Evolutionary conservation across 1,284 basidiomycete species (phyloP).

Genomic region (Ustilago vetiveriae): DNA sequence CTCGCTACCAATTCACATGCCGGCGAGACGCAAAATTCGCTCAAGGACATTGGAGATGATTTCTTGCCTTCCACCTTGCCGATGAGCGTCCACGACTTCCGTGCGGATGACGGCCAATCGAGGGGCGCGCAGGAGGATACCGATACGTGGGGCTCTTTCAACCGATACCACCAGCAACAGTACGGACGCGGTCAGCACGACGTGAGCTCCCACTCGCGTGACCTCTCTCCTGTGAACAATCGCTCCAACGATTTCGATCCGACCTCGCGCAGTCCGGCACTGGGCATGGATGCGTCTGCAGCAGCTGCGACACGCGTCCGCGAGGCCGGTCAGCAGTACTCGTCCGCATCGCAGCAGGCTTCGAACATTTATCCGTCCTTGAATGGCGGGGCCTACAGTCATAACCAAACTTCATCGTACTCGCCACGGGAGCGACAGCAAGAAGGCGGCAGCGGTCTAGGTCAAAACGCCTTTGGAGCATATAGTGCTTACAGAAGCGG

Average conservation of each 20-base stretch:
- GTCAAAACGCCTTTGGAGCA: slow-evolving; percentile 29
- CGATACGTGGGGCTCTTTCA: slow-evolving; percentile 28
- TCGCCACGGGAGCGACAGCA: slow-evolving; percentile 46
- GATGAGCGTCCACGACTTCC: slow-evolving; percentile 55
- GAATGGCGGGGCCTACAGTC: slow-evolving; percentile 27
- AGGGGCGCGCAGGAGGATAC: slow-evolving; percentile 11
- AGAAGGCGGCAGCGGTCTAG: slow-evolving; percentile 17
- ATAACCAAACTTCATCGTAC: slow-evolving; percentile 16
- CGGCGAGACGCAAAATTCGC: slow-evolving; percentile 54
- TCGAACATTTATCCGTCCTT: slow-evolving; percentile 27
- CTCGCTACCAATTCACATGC: slow-evolving; percentile 45
- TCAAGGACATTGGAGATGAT: slow-evolving; percentile 56
- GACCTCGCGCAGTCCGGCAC: slow-evolving; percentile 38
- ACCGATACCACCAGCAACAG: slow-evolving; percentile 37
- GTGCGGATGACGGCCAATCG: slow-evolving; percentile 23
- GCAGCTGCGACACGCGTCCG: slow-evolving; percentile 25
- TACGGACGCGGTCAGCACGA: slow-evolving; percentile 24
- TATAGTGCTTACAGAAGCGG: slow-evolving; percentile 36
- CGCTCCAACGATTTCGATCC: slow-evolving; percentile 43
- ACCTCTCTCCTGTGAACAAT: slow-evolving; percentile 30
- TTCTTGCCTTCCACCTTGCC: slow-evolving; percentile 52
- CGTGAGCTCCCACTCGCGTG: slow-evolving; percentile 19
- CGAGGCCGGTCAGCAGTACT: slow-evolving; percentile 28
- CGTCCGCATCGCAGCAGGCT: slow-evolving; percentile 26
- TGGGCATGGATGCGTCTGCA: slow-evolving; percentile 32